Conservation (phyloP, 2,329 filamentous ascomycete genomes). For the Microdochium bolleyi region DNA sequence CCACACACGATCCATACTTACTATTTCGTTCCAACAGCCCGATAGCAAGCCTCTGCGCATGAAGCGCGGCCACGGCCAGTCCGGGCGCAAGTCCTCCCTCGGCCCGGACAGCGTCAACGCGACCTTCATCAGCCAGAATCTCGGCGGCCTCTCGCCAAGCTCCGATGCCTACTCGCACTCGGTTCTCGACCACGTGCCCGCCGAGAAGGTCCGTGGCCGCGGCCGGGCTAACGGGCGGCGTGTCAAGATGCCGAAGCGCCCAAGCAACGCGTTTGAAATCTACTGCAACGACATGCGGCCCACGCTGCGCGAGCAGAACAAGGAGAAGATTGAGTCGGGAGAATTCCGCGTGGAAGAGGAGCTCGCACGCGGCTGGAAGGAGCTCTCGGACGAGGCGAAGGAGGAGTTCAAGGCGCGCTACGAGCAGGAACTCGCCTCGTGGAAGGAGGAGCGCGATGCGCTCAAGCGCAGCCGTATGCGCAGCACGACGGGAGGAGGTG, state of each 20-base stretch:
- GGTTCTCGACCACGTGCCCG: slow-evolving; percentile 27
- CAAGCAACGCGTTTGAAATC: slow-evolving; percentile 43
- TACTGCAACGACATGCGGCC: slow-evolving; percentile 44
- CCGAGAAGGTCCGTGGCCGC: slow-evolving; percentile 18
- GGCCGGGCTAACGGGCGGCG: slow-evolving; percentile 32
- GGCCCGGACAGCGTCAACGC: slow-evolving; percentile 34
- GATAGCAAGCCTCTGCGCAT: slow-evolving; percentile 71
- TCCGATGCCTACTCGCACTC: slow-evolving; percentile 47
- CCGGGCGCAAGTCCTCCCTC: slow-evolving; percentile 43
- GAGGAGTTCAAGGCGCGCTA: slow-evolving; percentile 38
- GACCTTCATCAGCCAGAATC: slow-evolving; percentile 37
- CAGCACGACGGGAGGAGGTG: slow-evolving; percentile 8
- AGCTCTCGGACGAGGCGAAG: slow-evolving; percentile 38
- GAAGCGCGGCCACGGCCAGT: slow-evolving; percentile 54
- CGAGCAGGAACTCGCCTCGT: slow-evolving; percentile 28
- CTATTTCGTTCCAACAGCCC: slow-evolving; percentile 40
- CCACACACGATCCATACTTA: slow-evolving; percentile 39
- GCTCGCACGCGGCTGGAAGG: slow-evolving; percentile 46
- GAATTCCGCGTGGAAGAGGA: slow-evolving; percentile 42
- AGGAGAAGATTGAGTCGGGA: slow-evolving; percentile 25
- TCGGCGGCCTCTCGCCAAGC: slow-evolving; percentile 36
- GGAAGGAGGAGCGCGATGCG: slow-evolving; percentile 33
- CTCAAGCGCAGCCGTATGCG: slow-evolving; percentile 22
- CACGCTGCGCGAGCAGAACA: slow-evolving; percentile 33
- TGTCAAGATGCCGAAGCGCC: slow-evolving; percentile 31